These are phyloP conservation scores for Pyrenochaeta sp. DNA, from an alignment of 2,329 filamentous ascomycete genomes.

Conservation along the genomic window DNA sequence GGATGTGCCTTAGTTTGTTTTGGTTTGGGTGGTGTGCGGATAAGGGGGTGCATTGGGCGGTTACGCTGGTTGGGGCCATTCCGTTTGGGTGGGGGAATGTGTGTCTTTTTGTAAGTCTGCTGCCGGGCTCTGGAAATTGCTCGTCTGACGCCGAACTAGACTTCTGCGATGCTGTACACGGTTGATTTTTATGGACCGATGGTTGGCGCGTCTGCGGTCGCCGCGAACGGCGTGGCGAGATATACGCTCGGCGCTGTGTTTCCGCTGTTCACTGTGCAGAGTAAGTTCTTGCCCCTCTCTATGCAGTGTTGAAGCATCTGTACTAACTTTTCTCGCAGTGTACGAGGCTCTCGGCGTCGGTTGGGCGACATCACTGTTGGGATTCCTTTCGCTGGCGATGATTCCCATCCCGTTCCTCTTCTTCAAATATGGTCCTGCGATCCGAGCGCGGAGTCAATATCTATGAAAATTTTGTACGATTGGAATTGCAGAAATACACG, in stretches of 20 bases:
- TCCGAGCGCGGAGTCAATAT: constrained; percentile 34
- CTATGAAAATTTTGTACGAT: too few relatives aligned
- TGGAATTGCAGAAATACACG: too few relatives aligned
- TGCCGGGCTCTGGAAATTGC: too few relatives aligned
- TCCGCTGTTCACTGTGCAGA: constrained; percentile 49
- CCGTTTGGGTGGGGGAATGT: constrained; percentile 68
- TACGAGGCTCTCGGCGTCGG: constrained; percentile 44
- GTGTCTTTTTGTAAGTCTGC: constrained; percentile 64
- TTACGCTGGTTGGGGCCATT: constrained; percentile 59
- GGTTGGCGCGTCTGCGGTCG: constrained; percentile 46
- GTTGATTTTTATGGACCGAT: constrained; percentile 42
- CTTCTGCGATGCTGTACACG: constrained; percentile 38
- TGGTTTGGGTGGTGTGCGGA: constrained; percentile 68
- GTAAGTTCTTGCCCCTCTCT: constrained; percentile 14
- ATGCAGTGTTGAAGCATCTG: background rate
- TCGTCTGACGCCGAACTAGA: too few relatives aligned
- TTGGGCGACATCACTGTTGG: constrained; percentile 52
- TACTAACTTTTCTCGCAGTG: constrained; percentile 24
- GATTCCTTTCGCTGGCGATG: constrained; percentile 47
- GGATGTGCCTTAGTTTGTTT: constrained; percentile 63
- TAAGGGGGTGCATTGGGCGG: constrained; percentile 56
- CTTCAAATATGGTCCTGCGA: constrained; percentile 33
- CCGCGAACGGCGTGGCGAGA: constrained; percentile 49
- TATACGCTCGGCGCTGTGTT: constrained; percentile 46
- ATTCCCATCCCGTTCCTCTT: constrained; percentile 39